A percentile compares a stretch with the other conserved stretches of the same genome.
phyloP scores from a whole-genome alignment of 148 eudicot species.

The Chenopodium album region DNA sequence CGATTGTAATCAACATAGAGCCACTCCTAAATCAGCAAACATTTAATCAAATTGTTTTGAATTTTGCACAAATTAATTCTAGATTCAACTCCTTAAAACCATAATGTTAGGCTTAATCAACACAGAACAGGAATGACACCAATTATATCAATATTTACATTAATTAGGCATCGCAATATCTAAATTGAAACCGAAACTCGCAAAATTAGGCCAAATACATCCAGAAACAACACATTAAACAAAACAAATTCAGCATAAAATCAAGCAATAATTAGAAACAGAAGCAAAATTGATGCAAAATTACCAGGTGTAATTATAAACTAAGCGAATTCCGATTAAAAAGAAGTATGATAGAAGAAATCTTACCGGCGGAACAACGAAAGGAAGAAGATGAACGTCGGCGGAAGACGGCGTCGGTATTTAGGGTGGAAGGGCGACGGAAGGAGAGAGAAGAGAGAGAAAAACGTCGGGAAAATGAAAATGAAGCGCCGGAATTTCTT shows the following conservation, averaged over 20 bases:
- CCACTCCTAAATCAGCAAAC: too few relatives aligned
- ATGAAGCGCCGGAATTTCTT: neutral
- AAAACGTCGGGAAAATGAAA: constrained; percentile 12
- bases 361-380: constrained; percentile 32
- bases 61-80: too few relatives aligned
- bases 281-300: neutral
- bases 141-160: too few relatives aligned
- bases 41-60: neutral
- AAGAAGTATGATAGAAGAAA: neutral
- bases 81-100: too few relatives aligned
- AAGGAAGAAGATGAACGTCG: constrained; percentile 17
- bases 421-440: neutral
- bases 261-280: neutral
- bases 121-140: too few relatives aligned
- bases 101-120: too few relatives aligned
- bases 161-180: too few relatives aligned
- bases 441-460: neutral
- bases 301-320: neutral
- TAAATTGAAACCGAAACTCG: too few relatives aligned
- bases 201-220: neutral
- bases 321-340: too few relatives aligned
- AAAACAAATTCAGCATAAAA: neutral
- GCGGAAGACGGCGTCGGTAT: neutral
- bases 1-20: too few relatives aligned
- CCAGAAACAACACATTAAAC: neutral